Percentiles rank a stretch among this genome's conserved stretches.
phyloP scores from a whole-genome alignment of 176 grass and related monocot genomes.

The Oryza meyeriana region DNA sequence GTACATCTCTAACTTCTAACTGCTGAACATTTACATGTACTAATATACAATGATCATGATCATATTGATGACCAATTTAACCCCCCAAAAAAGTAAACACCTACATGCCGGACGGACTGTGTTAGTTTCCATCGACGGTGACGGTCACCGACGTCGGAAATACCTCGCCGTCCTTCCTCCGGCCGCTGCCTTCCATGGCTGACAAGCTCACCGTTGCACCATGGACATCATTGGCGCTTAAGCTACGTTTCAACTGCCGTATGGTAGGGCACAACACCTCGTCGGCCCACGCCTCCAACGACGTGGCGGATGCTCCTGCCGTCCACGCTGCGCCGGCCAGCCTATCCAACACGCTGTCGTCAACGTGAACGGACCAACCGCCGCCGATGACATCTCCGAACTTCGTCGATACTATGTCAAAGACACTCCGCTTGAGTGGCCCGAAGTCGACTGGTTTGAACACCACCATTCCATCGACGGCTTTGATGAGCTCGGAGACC shows the following conservation, averaged over 20 bases:
- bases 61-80: conserved; percentile 40
- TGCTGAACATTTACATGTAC: conserved; percentile 41
- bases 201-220: conserved; percentile 42
- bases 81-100: neutral
- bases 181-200: conserved; percentile 24
- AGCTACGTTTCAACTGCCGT: conserved; percentile 42
- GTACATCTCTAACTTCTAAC: conserved; percentile 15
- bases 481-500: conserved; percentile 34
- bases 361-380: conserved; percentile 29
- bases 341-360: conserved; percentile 36
- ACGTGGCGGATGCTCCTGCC: neutral
- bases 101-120: neutral
- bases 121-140: conserved; percentile 51
- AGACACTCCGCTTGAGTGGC: conserved; percentile 46
- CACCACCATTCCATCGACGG: conserved; percentile 38
- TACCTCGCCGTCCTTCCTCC: conserved; percentile 23
- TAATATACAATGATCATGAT: conserved; percentile 37
- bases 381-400: conserved; percentile 17
- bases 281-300: conserved; percentile 52
- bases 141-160: conserved; percentile 44
- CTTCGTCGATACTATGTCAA: conserved; percentile 41
- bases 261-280: conserved; percentile 46
- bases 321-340: conserved; percentile 40
- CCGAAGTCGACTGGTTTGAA: conserved; percentile 65
- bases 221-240: conserved; percentile 30